These are phyloP conservation scores for Haplosporangium gracile DNA, from an alignment of 192 early-diverging fungal species.

Conservation along the genomic window DNA sequence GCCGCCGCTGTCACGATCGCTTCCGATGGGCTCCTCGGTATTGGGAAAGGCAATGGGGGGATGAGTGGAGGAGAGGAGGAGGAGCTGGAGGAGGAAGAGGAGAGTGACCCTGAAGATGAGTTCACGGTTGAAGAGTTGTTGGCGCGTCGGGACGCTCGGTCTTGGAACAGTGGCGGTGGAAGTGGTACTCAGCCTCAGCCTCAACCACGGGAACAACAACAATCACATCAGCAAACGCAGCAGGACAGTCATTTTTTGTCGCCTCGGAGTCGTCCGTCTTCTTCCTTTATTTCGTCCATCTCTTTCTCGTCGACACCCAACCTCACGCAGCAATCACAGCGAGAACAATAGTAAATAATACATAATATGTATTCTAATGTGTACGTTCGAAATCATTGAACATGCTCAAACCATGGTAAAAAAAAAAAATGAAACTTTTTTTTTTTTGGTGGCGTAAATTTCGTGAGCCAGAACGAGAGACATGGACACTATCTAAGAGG, in stretches of 20 bases:
- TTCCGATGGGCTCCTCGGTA: not conserved
- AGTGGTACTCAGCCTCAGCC: not conserved
- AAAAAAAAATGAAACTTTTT: no score
- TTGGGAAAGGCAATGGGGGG: not conserved
- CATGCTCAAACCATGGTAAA: no score
- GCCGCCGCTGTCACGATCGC: not conserved
- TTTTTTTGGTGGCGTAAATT: no score
- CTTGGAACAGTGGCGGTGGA: not conserved
- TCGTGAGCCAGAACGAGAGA: no score
- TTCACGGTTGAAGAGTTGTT: slow-evolving; percentile 34
- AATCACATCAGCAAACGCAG: not conserved
- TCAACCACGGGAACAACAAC: not conserved
- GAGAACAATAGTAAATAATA: not conserved
- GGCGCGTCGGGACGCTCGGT: slow-evolving; percentile 10
- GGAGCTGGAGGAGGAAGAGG: not conserved
- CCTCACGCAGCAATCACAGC: not conserved
- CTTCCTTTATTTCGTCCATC: not conserved
- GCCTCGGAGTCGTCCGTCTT: not conserved
- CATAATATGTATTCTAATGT: not conserved
- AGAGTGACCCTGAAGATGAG: slow-evolving; percentile 22
- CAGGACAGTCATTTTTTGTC: not conserved
- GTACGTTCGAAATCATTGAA: no score
- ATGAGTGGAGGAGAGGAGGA: slow-evolving; percentile 1
- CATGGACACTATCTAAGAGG: no score
- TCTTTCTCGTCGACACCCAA: not conserved